A percentile compares a stretch with the other conserved stretches of the same genome.
Evolutionary conservation across 768 basidiomycete species (phyloP).

Genomic region (Suillus americanus): DNA sequence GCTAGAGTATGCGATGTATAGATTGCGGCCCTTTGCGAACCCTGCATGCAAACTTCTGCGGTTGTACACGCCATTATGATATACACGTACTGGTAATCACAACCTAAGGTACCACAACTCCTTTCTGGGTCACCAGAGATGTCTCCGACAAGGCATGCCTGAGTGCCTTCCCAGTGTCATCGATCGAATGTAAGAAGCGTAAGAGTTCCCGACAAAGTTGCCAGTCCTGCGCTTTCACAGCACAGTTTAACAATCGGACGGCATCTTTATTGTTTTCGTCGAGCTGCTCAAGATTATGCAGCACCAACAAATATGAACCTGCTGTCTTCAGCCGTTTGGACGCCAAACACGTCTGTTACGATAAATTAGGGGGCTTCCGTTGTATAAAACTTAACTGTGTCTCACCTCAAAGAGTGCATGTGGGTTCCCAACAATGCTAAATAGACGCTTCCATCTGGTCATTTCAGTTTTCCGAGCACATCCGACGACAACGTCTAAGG

Average conservation of each 20-base stretch:
- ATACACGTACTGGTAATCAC: neutral
- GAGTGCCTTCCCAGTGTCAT: slow-evolving; percentile 77
- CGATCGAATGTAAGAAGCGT: slow-evolving; percentile 90
- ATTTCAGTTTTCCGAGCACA: slow-evolving; percentile 97
- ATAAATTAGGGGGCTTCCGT: neutral
- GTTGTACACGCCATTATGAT: neutral
- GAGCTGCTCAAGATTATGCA: slow-evolving; percentile 91
- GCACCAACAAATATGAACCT: slow-evolving; percentile 87
- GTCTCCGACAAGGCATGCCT: slow-evolving; percentile 58
- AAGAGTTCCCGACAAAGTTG: slow-evolving; percentile 89
- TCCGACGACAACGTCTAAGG: slow-evolving; percentile 90
- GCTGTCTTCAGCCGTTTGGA: slow-evolving; percentile 82
- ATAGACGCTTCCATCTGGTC: slow-evolving; percentile 84
- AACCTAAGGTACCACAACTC: neutral
- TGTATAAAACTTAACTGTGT: slow-evolving; percentile 7
- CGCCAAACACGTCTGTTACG: slow-evolving; percentile 66
- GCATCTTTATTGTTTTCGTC: slow-evolving; percentile 79
- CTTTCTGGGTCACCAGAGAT: slow-evolving; percentile 27
- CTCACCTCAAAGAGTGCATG: slow-evolving; percentile 87
- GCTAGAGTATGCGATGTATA: neutral
- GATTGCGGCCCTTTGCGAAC: neutral
- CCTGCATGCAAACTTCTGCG: no score
- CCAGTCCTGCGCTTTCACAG: slow-evolving; percentile 80
- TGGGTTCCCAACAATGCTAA: slow-evolving; percentile 88
- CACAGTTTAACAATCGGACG: slow-evolving; percentile 73